Base-by-base conservation (phyloP, 1,284 basidiomycete genomes). In the Marasmius oreades region DNA sequence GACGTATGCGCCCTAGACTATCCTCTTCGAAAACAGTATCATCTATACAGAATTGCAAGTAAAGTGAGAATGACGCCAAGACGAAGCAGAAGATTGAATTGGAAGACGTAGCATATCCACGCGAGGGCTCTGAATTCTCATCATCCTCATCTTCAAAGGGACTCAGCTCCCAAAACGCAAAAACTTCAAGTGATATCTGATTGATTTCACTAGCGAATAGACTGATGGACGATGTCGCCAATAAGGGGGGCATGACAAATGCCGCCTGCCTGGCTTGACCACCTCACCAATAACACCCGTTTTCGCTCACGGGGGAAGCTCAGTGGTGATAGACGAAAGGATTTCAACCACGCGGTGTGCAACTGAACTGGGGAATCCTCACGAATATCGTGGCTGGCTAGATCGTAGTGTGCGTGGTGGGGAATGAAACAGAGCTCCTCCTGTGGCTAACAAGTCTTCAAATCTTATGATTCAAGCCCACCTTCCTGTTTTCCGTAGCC, bases 401-500 rank as follows among this genome's bases (percentile, higher is more conserved):
- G 68, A 63, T 65, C 66, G 39, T 42, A 42, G 14, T 20, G 39
- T 31, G 24, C 24, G 63, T 66, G 61, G 59, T 59, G 59, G 61
- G 61, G 66, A 58, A 54, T 48, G 52, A 44, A 55, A 63, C n/a
- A n/a, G 62, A 23, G 50, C 44, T 50, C 53, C 61, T 57, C 62
- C 66, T 62, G 61, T 59, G 48, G 63, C 64, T 63, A 61, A 60
- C 59, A 63, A 62, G 61, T 63, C 53, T 52, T 59, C 60, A 53
- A 53, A 53, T 77, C 77, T 67, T 81, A 73, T 78, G 79, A 82
- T 69, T 80, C 77, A 75, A 86, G 88, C 88, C 88, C 81, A 91
- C 88, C 88, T 91, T 90, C 87, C 74, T 73, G 81, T 76, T 80
- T 81, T 68, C 76, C 71, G 70, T 81, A 85, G 59, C 74, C 81